phyloP scores from a whole-genome alignment of 345 rosid genomes.

The Eucalyptus pauciflora region DNA sequence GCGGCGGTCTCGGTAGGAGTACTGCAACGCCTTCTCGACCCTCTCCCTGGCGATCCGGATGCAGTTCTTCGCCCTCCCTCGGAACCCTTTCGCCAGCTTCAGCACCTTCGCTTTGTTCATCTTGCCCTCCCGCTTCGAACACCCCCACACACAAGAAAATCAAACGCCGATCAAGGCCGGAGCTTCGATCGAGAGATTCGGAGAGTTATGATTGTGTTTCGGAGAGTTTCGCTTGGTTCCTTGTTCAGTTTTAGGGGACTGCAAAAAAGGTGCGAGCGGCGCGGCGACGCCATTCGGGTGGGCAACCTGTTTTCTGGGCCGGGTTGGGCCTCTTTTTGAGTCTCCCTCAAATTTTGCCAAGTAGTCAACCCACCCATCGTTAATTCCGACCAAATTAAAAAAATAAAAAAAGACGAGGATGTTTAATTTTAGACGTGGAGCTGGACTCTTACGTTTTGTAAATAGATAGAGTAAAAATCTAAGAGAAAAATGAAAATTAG shows the following conservation, averaged over 20 bases:
- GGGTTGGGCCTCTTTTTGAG: not conserved
- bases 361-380: not conserved
- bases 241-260: not conserved
- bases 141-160: not conserved
- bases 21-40: slow-evolving; percentile 94
- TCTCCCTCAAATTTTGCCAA: not conserved
- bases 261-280: not conserved
- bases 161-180: not conserved
- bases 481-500: not conserved
- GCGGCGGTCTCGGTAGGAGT: slow-evolving; percentile 89
- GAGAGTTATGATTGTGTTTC: not conserved
- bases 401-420: not conserved
- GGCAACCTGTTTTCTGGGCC: not conserved
- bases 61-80: slow-evolving; percentile 94
- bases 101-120: slow-evolving; percentile 89
- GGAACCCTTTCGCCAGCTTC: slow-evolving; percentile 85
- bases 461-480: too few relatives aligned
- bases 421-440: not conserved
- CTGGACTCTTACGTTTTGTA: not conserved
- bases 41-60: slow-evolving; percentile 86
- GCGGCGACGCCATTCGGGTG: not conserved
- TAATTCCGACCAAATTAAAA: not conserved
- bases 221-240: not conserved
- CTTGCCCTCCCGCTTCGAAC: not conserved
- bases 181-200: not conserved